Percentiles rank a stretch among this genome's conserved stretches.
Conservation (phyloP, 768 basidiomycete species). For the Cystoderma amianthinum region DNA sequence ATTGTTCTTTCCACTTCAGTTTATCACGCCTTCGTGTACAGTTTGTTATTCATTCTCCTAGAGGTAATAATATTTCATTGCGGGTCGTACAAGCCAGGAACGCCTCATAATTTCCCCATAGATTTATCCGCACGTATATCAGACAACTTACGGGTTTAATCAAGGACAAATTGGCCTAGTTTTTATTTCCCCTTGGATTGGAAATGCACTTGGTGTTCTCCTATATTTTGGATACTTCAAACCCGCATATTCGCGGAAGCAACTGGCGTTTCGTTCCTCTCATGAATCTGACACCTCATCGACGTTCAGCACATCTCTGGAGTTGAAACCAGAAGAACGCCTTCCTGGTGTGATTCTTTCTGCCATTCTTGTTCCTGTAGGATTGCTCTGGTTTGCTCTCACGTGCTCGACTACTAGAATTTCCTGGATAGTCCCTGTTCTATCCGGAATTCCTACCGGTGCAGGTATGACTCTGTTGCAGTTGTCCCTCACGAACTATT, state of each 20-base stretch:
- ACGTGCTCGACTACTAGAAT: constrained; percentile 4
- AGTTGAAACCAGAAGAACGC: constrained; percentile 4
- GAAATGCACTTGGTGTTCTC: constrained; percentile 5
- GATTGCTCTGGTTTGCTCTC: constrained; percentile 9
- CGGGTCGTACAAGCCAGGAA: no score
- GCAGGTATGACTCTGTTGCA: constrained; percentile 6
- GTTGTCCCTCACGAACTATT: constrained; percentile 5
- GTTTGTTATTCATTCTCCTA: constrained; percentile 6
- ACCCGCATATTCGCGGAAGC: constrained; percentile 3
- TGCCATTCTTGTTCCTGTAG: constrained; percentile 5
- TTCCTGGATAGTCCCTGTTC: constrained; percentile 5
- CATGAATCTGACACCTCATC: not conserved
- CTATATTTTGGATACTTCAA: constrained; percentile 7
- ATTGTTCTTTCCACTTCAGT: constrained; percentile 5
- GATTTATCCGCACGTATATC: constrained; percentile 7
- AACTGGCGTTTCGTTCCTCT: not conserved
- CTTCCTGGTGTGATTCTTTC: constrained; percentile 7
- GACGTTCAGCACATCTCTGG: not conserved
- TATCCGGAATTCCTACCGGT: constrained; percentile 3
- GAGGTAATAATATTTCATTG: constrained; percentile 3
- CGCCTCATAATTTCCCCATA: no score
- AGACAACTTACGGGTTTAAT: constrained; percentile 5
- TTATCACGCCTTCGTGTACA: constrained; percentile 6
- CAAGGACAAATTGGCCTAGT: constrained; percentile 6
- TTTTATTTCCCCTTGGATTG: constrained; percentile 8